Conservation (phyloP, 2,329 filamentous ascomycete species). For the Cladophialophora exuberans region DNA sequence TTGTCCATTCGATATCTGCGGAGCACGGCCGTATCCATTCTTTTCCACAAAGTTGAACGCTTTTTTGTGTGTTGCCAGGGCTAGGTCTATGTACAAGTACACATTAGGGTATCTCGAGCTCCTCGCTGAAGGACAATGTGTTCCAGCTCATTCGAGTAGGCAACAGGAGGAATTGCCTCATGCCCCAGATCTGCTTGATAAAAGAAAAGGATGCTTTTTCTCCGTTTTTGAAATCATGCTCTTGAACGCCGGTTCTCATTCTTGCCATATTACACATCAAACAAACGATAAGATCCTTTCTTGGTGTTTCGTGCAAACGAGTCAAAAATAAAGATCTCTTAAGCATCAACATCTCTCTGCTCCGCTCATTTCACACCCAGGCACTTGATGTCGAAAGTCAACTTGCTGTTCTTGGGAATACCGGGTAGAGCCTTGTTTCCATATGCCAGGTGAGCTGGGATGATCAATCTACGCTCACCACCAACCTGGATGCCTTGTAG, state of each 20-base stretch:
- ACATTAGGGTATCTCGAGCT: neutral
- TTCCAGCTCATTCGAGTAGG: conserved; percentile 1
- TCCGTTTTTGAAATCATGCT: too few species aligned
- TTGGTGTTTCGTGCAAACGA: too few species aligned
- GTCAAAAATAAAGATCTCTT: too few species aligned
- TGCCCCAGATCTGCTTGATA: too few species aligned
- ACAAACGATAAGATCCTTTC: too few species aligned
- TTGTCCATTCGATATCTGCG: too few species aligned
- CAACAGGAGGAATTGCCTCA: too few species aligned
- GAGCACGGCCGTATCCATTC: neutral
- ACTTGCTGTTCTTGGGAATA: conserved; percentile 87
- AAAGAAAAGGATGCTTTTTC: too few species aligned
- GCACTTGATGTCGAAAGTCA: conserved; percentile 90
- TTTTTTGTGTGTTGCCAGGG: neutral
- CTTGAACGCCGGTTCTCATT: too few species aligned
- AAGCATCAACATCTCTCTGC: too few species aligned
- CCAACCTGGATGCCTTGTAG: conserved; percentile 89
- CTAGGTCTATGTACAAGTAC: conserved; percentile 1
- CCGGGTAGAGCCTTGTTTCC: conserved; percentile 80
- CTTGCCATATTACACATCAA: too few species aligned
- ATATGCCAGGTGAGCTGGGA: conserved; percentile 86
- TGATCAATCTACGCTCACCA: conserved; percentile 88
- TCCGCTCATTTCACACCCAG: conserved; percentile 45
- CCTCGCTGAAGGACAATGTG: neutral
- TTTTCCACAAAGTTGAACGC: neutral